A percentile compares a stretch with the other conserved stretches of the same genome.
phyloP scores from a whole-genome alignment of 345 rosid species.

The Angophora floribunda region DNA sequence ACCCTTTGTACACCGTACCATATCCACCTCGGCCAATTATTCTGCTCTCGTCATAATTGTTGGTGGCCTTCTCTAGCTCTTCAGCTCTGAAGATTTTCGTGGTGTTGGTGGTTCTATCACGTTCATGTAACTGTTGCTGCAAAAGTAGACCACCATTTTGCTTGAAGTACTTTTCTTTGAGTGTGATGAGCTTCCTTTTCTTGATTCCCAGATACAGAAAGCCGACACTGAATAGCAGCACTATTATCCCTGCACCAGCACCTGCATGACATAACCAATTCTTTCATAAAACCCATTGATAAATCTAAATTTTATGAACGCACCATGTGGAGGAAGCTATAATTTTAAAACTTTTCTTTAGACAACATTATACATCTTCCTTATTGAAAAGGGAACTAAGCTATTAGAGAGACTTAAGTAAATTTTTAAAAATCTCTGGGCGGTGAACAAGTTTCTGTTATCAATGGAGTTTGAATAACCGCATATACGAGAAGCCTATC shows the following conservation, averaged over 20 bases:
- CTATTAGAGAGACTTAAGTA: neutral
- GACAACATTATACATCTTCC: neutral
- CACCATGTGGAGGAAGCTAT: neutral
- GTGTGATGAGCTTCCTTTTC: neutral
- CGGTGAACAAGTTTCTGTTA: neutral
- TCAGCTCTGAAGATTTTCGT: constrained; percentile 17
- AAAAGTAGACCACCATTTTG: constrained; percentile 33
- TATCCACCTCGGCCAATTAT: constrained; percentile 35
- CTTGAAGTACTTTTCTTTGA: constrained; percentile 4
- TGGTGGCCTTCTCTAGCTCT: constrained; percentile 31
- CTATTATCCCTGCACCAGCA: neutral
- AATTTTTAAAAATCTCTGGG: neutral
- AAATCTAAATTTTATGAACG: neutral
- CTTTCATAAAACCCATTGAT: neutral
- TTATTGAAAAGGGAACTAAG: neutral
- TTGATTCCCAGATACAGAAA: neutral
- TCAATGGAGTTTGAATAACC: neutral
- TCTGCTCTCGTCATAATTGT: constrained; percentile 18
- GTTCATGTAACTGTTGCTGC: constrained; percentile 10
- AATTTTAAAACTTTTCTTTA: neutral
- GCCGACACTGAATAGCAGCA: neutral
- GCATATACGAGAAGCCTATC: neutral
- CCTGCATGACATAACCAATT: neutral
- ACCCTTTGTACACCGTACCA: constrained; percentile 38
- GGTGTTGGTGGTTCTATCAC: neutral